phyloP scores from a whole-genome alignment of 305 asterid genomes.

The Rubia tinctorum region DNA sequence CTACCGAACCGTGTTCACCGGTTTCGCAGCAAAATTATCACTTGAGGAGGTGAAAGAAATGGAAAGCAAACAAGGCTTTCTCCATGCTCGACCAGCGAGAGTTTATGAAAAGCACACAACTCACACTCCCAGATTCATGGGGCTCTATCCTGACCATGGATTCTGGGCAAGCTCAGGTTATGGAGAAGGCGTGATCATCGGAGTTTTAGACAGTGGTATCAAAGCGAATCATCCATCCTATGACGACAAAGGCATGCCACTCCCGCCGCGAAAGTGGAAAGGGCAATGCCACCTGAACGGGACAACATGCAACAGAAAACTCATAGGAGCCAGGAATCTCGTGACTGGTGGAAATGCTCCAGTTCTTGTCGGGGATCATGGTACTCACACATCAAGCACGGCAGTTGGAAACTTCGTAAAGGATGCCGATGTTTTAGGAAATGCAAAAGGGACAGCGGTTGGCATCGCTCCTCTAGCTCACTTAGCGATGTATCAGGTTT shows the following conservation, averaged over 20 bases:
- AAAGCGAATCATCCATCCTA: conserved; percentile 3
- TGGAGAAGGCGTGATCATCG: conserved; percentile 16
- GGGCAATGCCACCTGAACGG: conserved; percentile 16
- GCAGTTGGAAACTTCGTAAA: conserved; percentile 16
- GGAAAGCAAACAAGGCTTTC: too few species aligned
- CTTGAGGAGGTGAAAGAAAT: too few species aligned
- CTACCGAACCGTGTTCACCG: too few species aligned
- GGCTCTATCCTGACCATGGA: not conserved
- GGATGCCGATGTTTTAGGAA: conserved; percentile 6
- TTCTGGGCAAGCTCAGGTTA: not conserved
- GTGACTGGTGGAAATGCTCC: not conserved
- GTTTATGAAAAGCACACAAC: too few species aligned
- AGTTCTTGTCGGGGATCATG: not conserved
- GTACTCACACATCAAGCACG: conserved; percentile 15
- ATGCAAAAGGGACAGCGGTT: conserved; percentile 19
- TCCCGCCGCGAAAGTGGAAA: conserved; percentile 17
- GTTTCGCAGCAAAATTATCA: too few species aligned
- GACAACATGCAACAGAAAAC: conserved; percentile 8
- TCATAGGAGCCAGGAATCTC: conserved; percentile 7
- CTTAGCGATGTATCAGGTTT: conserved; percentile 16
- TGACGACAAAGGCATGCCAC: conserved; percentile 18
- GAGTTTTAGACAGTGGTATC: conserved; percentile 2
- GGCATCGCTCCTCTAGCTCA: conserved; percentile 21
- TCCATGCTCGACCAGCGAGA: too few species aligned
- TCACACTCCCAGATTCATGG: too few species aligned